These are phyloP conservation scores for Lichtheimia corymbifera DNA, from an alignment of 371 early-diverging fungal species.

Conservation along the genomic window DNA sequence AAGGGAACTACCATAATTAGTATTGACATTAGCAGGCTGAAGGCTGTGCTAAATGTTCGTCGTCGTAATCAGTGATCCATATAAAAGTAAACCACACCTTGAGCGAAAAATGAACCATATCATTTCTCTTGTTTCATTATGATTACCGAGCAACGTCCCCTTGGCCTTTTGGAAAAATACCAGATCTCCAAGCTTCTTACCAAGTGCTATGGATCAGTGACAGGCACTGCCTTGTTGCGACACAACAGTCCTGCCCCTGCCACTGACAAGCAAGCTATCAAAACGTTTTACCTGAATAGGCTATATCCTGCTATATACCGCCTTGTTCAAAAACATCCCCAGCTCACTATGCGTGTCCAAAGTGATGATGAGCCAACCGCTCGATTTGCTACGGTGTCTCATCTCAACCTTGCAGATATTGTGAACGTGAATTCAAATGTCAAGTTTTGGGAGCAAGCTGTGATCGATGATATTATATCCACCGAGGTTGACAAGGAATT, in stretches of 20 bases:
- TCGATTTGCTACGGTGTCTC: constrained; percentile 27
- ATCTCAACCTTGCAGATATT: constrained; percentile 21
- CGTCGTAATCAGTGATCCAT: too few species aligned
- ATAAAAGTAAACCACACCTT: too few species aligned
- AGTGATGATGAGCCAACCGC: constrained; percentile 17
- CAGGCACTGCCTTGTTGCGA: constrained; percentile 18
- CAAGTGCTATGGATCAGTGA: constrained; percentile 33
- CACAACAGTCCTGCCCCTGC: constrained; percentile 8
- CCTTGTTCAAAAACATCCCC: constrained; percentile 28
- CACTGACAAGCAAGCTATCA: background rate
- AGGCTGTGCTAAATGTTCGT: too few species aligned
- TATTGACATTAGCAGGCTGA: too few species aligned
- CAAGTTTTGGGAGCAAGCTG: constrained; percentile 12
- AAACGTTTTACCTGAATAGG: constrained; percentile 16
- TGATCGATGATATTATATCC: constrained; percentile 13
- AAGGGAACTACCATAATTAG: too few species aligned
- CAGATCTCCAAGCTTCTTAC: constrained; percentile 34
- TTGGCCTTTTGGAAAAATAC: constrained; percentile 42
- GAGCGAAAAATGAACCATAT: too few species aligned
- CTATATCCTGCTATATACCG: constrained; percentile 22
- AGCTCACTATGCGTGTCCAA: constrained; percentile 21
- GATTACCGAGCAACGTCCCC: constrained; percentile 2
- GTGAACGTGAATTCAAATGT: constrained; percentile 7
- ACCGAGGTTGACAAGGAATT: constrained; percentile 21
- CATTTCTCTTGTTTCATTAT: background rate